These are phyloP conservation scores for Durotheca rogersii DNA, from an alignment of 495 filamentous ascomycete genomes.

Conservation along the genomic window DNA sequence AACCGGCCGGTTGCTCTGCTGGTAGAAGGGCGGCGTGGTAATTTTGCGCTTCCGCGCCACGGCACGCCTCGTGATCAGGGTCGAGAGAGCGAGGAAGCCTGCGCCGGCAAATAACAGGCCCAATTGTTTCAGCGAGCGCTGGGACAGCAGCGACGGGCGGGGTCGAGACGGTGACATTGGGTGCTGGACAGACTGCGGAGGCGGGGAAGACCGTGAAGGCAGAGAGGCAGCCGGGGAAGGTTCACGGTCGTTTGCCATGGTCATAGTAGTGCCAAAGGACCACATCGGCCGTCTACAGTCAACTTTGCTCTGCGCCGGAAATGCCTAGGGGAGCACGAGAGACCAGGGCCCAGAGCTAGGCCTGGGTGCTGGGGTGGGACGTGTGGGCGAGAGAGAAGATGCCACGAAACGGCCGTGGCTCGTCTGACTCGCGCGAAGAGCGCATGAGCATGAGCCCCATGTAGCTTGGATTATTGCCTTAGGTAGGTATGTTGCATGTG, in stretches of 20 bases:
- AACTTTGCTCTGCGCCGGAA: not conserved
- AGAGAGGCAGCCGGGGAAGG: constrained; percentile 11
- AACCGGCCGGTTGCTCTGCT: constrained; percentile 52
- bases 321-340: constrained; percentile 1
- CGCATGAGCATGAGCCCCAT: too few species aligned
- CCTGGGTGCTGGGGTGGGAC: too few species aligned
- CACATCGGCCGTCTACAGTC: constrained; percentile 28
- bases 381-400: too few species aligned
- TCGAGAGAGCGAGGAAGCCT: constrained; percentile 68
- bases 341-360: not conserved
- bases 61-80: constrained; percentile 69
- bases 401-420: too few species aligned
- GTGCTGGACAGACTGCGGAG: constrained; percentile 7
- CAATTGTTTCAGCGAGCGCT: constrained; percentile 53
- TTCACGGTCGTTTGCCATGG: constrained; percentile 34
- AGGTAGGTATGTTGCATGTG: too few species aligned
- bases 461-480: too few species aligned
- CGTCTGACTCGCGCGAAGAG: too few species aligned
- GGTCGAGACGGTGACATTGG: constrained; percentile 17
- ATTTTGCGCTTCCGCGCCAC: constrained; percentile 54
- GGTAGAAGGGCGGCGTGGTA: constrained; percentile 65
- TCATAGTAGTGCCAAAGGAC: constrained; percentile 40
- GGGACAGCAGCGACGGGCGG: constrained; percentile 24
- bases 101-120: constrained; percentile 69
- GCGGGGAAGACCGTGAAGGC: not conserved